Evolutionary conservation across 169 alveolate genomes (phyloP).

Genomic region (Plasmodium vivax): DNA sequence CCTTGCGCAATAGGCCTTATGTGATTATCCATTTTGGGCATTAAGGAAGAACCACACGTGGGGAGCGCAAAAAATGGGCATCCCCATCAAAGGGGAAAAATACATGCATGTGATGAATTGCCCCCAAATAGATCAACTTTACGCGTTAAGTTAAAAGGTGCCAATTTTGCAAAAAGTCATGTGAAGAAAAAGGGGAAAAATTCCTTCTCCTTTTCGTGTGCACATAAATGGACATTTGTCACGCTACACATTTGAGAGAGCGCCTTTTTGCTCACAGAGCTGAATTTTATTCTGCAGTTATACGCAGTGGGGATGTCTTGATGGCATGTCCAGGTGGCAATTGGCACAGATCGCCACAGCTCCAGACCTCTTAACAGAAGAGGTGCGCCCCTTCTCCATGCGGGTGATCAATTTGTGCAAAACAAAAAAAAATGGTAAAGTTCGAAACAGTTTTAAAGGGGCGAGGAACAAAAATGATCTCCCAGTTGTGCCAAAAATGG

Average conservation of each 20-base stretch:
- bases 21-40: neutral
- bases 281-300: neutral
- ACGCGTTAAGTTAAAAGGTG: neutral
- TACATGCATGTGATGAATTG: neutral
- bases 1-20: neutral
- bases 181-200: neutral
- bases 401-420: neutral
- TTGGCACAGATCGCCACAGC: neutral
- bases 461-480: neutral
- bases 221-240: neutral
- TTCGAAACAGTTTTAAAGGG: neutral
- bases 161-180: neutral
- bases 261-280: neutral
- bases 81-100: neutral
- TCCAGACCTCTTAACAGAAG: neutral
- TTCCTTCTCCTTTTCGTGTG: neutral
- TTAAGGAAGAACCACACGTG: neutral
- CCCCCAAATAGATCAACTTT: neutral
- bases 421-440: no score
- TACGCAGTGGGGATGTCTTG: neutral
- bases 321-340: neutral
- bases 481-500: neutral
- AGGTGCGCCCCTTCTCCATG: neutral
- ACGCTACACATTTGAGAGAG: neutral
- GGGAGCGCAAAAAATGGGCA: neutral